These are phyloP conservation scores for Annulohypoxylon moriforme DNA, from an alignment of 495 filamentous ascomycete genomes.

Conservation along the genomic window DNA sequence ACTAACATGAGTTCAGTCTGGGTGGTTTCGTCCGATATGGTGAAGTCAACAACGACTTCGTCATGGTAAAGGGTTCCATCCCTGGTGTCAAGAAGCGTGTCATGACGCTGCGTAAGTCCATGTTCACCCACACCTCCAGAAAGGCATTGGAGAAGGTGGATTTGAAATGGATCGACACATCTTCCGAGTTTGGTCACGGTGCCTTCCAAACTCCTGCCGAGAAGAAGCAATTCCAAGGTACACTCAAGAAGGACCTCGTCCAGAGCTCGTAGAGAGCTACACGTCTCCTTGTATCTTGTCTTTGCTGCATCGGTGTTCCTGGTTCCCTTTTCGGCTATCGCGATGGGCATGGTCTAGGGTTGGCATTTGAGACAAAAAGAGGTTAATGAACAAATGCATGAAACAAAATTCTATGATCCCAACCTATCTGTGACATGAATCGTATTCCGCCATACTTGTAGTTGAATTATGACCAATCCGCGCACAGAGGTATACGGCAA, in stretches of 20 bases:
- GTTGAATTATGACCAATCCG: background rate
- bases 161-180: slow-evolving; percentile 99
- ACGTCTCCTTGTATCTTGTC: slow-evolving; percentile 63
- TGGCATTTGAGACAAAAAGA: slow-evolving; percentile 55
- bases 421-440: slow-evolving; percentile 24
- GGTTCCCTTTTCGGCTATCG: slow-evolving; percentile 60
- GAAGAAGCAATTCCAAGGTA: slow-evolving; percentile 95
- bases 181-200: slow-evolving; percentile 99
- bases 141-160: slow-evolving; percentile 98
- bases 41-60: slow-evolving; percentile 99
- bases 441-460: background rate
- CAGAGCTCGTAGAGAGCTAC: slow-evolving; percentile 70
- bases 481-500: background rate
- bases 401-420: slow-evolving; percentile 55
- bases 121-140: slow-evolving; percentile 96
- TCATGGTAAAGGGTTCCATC: slow-evolving; percentile 96
- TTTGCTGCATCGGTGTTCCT: slow-evolving; percentile 69
- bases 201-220: slow-evolving; percentile 98
- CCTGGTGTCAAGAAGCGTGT: slow-evolving; percentile 99
- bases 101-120: slow-evolving; percentile 98
- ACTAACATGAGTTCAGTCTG: slow-evolving; percentile 69
- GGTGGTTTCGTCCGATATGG: slow-evolving; percentile 99
- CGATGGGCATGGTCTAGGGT: slow-evolving; percentile 57
- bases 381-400: slow-evolving; percentile 59
- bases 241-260: slow-evolving; percentile 97